These are phyloP conservation scores for Calonectria multiphialidica DNA, from an alignment of 2,329 filamentous ascomycete genomes.

Conservation along the genomic window DNA sequence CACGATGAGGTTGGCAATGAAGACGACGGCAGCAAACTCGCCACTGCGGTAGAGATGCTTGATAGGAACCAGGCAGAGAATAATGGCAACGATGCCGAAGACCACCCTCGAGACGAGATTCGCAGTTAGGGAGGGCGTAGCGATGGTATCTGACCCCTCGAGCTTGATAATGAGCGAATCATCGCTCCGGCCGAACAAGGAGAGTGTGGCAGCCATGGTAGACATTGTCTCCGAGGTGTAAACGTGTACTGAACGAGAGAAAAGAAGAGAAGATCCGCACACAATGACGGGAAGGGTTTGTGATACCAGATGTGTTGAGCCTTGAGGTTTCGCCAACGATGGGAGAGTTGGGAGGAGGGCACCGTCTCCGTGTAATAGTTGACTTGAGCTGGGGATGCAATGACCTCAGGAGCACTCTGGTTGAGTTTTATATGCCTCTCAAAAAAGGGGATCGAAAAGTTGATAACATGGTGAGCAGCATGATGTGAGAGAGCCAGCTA, in stretches of 20 bases:
- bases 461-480: background rate
- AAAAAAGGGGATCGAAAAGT: background rate
- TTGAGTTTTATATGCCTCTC: conserved; percentile 25
- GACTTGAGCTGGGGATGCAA: conserved; percentile 32
- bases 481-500: background rate
- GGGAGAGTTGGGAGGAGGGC: background rate
- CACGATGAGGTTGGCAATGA: conserved; percentile 59
- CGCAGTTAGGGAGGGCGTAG: conserved; percentile 48
- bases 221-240: background rate
- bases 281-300: background rate
- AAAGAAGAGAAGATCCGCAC: background rate
- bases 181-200: conserved; percentile 34
- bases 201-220: conserved; percentile 30
- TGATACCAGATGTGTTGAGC: conserved; percentile 22
- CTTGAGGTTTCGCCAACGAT: conserved; percentile 12
- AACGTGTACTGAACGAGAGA: background rate
- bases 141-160: conserved; percentile 40
- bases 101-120: conserved; percentile 64
- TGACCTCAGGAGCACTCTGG: conserved; percentile 24
- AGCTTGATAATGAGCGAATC: conserved; percentile 36
- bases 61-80: conserved; percentile 64
- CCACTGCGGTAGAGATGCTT: conserved; percentile 63
- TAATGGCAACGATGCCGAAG: conserved; percentile 58
- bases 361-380: conserved; percentile 26
- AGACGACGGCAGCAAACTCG: conserved; percentile 65